Percentiles rank a stretch among this genome's conserved stretches.
phyloP scores from a whole-genome alignment of 1,139 yeast species.

The Saccharomyces uvarum region DNA sequence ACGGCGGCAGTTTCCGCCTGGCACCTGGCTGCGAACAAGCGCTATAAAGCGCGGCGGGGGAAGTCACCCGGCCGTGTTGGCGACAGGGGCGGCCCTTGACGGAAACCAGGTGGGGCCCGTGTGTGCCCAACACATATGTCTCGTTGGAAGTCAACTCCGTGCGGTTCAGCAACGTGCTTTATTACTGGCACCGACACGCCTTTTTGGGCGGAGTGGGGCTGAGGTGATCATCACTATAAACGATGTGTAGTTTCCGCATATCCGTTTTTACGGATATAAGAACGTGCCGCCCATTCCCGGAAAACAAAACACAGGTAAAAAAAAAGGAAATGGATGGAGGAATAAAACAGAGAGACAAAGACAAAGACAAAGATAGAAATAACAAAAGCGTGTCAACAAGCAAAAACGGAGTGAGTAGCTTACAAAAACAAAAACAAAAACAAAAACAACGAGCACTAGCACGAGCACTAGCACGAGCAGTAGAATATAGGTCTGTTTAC shows the following conservation, averaged over 20 bases:
- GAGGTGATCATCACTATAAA: not conserved
- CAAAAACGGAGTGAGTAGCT: not conserved
- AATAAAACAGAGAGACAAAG: not conserved
- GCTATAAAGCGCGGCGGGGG: not conserved
- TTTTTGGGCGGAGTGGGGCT: not conserved
- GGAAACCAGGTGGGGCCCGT: too few relatives aligned
- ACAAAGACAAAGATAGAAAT: not conserved
- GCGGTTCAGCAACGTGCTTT: not conserved
- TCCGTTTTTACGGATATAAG: constrained; percentile 1
- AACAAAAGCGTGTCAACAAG: constrained; percentile 1
- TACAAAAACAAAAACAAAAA: not conserved
- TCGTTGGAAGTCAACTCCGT: too few relatives aligned
- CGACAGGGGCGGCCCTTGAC: not conserved
- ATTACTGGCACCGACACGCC: not conserved
- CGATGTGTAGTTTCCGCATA: not conserved
- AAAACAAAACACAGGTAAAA: not conserved
- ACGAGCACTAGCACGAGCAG: not conserved
- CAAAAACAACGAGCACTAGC: not conserved
- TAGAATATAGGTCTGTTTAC: not conserved
- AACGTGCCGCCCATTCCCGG: constrained; percentile 1
- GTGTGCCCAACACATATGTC: too few relatives aligned
- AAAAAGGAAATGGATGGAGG: not conserved
- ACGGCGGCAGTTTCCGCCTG: constrained; percentile 1
- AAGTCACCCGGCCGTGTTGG: not conserved
- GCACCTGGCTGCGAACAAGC: not conserved